Evolutionary conservation across 2,329 filamentous ascomycete genomes (phyloP), one percentile per base, ranked within the genome.

Genomic region (Phaeomoniella chlamydospora): DNA sequence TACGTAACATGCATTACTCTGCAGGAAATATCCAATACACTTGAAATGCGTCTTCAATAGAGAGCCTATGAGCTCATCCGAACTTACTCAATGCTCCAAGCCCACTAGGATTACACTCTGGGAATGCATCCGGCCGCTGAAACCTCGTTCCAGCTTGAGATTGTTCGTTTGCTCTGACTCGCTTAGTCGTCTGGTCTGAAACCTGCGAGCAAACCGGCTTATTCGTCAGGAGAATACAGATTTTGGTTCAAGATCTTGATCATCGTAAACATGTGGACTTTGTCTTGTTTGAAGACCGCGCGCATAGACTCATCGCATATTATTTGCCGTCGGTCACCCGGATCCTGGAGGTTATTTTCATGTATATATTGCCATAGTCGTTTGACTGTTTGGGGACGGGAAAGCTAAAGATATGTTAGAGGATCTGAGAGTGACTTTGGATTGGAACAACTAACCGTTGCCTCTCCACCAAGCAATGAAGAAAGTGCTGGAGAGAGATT

Each of bases 231-330:
- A 2, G 80, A 82, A 53, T 93, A 94, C 29, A 96, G 67, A 51
- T 96, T 88, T 54, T 80, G 78, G 43, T 83, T 85, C 9, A 96
- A 74, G 12, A 94, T 74, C 66, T 94, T 94, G 67, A 94, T 96
- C 88, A 98, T 96, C 47, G 85, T 87, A 59, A 98, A 98, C 90
- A 98, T 98, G 59, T 96, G 85, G 34, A 98, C 81, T 50, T 74
- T 82, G 50, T 86, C 75, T 51, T 81, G 73, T 57, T 93, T 93
- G 65, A 98, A 98, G 5, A 98, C 81, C 4, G 81, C 80, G 41
- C 83, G 77, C 80, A 98, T 80, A 47, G 75, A 77, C 15, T 93
- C 84, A 58, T 98, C 90, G 61, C 90, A 98, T 17, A 75, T 66
- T 43, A 98, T 98, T 47, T 94, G 85, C 15, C 90, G 81, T 57